Conservation (phyloP, 352 stramenopile species). For the Globisporangium barbulae region DNA sequence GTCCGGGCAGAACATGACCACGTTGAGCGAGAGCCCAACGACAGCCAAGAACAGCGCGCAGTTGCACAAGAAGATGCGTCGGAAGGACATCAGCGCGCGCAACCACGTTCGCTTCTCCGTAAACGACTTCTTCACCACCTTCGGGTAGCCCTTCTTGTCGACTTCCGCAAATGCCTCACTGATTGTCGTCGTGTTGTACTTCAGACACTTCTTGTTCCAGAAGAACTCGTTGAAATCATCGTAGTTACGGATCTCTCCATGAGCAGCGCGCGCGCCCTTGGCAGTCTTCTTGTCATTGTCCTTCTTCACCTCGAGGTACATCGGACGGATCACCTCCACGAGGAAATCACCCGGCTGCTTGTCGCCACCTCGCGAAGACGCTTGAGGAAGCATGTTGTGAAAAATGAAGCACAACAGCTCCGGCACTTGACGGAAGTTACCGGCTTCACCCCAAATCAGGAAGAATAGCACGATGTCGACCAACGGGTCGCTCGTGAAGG, state of each 20-base stretch:
- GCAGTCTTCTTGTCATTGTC: slow-evolving; percentile 89
- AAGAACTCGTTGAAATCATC: slow-evolving; percentile 91
- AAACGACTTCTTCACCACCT: slow-evolving; percentile 85
- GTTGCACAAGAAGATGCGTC: slow-evolving; percentile 84
- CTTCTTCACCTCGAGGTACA: slow-evolving; percentile 80
- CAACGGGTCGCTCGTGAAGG: slow-evolving; percentile 72
- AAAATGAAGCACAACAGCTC: slow-evolving; percentile 81
- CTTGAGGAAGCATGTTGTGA: slow-evolving; percentile 73
- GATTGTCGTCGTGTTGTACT: slow-evolving; percentile 68
- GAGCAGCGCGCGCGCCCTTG: slow-evolving; percentile 64
- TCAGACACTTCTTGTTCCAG: slow-evolving; percentile 85
- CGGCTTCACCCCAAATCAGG: slow-evolving; percentile 82
- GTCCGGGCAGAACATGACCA: slow-evolving; percentile 78
- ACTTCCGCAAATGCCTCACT: slow-evolving; percentile 63
- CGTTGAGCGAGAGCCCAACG: slow-evolving; percentile 65
- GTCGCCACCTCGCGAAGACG: slow-evolving; percentile 46
- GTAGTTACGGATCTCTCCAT: slow-evolving; percentile 83
- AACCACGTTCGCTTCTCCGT: slow-evolving; percentile 77
- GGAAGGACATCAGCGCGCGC: slow-evolving; percentile 72
- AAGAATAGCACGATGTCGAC: slow-evolving; percentile 84
- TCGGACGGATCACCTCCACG: slow-evolving; percentile 70
- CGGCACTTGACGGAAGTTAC: slow-evolving; percentile 80
- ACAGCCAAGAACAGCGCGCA: slow-evolving; percentile 64
- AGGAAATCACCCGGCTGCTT: slow-evolving; percentile 73
- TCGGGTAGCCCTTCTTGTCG: slow-evolving; percentile 80